Base-by-base conservation (phyloP, 2,329 filamentous ascomycete species). In the Scytalidium lignicola region DNA sequence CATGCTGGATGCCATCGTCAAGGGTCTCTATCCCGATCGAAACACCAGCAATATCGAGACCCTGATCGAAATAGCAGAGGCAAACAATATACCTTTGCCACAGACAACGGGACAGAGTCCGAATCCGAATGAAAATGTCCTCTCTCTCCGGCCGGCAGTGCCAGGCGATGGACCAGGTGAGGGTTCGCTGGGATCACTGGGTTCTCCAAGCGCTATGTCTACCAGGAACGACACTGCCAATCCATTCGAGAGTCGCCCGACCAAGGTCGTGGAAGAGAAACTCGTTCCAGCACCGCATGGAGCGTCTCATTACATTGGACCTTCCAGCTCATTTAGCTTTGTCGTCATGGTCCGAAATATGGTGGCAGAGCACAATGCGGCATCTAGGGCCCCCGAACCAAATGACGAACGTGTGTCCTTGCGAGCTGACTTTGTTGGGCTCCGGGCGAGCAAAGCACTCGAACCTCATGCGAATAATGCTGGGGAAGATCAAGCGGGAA, bases 1-100 rank as follows among this genome's bases (percentile, higher is more conserved):
- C 41, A 68, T 70, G 2, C 61, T 73, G 10, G 69, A 73, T 53
- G 63, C 68, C 15, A 43, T 73, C 41, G 63, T 72, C 40, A 67
- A 68, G 44, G 70, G 69, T 0, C 49, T 73, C 1, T 72, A 70
- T 43, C 68, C 70, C 3, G 53, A 68, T 15, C 59, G 68, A 29
- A 67, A 71, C 48, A 61, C 65, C 2, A 65, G 64, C 18, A 64
- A 67, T 47, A 63, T 68, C 21, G 66, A 70, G 32, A 63, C 65
- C 12, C 52, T 73, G 17, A 69, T 69, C 46, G 62, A 61, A 5
- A 69, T 72, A 45, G 70, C 68, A 2, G 61, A 63, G 41, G 60
- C 64, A n/a, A 62, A 65, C 49, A 61, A 63, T 13, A 67, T 72
- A 43, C 18, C 53, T 1, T 67, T 73, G 60, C 70, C 69, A 2